phyloP scores from a whole-genome alignment of 345 rosid species.

The Corchorus capsularis region DNA sequence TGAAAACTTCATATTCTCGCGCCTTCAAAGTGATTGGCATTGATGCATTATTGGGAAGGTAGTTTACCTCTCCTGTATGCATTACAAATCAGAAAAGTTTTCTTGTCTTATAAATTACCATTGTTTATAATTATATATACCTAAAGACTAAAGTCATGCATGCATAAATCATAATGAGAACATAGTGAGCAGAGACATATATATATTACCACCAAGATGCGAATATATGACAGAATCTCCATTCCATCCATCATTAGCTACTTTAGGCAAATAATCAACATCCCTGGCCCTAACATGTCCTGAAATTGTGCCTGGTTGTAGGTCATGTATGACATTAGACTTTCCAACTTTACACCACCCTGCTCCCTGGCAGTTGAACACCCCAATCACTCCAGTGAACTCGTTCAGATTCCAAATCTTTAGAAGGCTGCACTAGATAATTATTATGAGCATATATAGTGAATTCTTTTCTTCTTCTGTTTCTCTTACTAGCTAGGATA shows the following conservation, averaged over 20 bases:
- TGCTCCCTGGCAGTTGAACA: conserved; percentile 72
- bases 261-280: conserved; percentile 56
- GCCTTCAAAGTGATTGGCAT: conserved; percentile 62
- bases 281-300: conserved; percentile 55
- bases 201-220: conserved; percentile 66
- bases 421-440: conserved; percentile 43
- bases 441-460: neutral
- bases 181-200: conserved; percentile 8
- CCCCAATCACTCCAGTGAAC: conserved; percentile 56
- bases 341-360: conserved; percentile 68
- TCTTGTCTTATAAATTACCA: too few relatives aligned
- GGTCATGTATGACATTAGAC: conserved; percentile 61
- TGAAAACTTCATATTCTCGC: conserved; percentile 57
- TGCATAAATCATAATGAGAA: too few relatives aligned
- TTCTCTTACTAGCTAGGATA: neutral
- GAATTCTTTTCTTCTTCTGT: neutral
- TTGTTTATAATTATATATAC: too few relatives aligned
- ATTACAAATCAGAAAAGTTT: conserved; percentile 6
- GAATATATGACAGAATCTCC: conserved; percentile 59
- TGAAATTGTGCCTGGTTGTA: conserved; percentile 52
- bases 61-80: conserved; percentile 61
- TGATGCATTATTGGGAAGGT: conserved; percentile 54
- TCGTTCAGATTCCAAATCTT: conserved; percentile 74
- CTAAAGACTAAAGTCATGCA: neutral
- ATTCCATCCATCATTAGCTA: conserved; percentile 51